Evolutionary conservation across 2,329 filamentous ascomycete genomes (phyloP), one percentile per base, ranked within the genome.

Genomic region (Arthrobotrys pseudoclavata): DNA sequence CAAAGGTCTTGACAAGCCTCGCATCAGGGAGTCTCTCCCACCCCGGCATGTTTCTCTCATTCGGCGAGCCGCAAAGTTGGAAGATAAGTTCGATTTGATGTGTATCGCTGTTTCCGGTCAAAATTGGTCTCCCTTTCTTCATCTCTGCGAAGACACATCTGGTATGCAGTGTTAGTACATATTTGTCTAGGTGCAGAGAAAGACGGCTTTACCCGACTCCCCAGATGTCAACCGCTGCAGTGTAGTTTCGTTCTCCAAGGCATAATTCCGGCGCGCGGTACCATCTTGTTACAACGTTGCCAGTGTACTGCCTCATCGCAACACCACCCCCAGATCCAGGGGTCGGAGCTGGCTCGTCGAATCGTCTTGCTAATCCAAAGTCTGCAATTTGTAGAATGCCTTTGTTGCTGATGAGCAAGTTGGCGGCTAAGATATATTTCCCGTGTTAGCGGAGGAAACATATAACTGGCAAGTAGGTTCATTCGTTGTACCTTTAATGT

Each of bases 131-230:
- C 42, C 93, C 91, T 81, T 93, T 90, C 80, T 97, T 91, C 95
- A 99, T 99, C 83, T 99, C 96, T 63, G 94, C 96, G 84, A 99
- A 97, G 1, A 99, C 94, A 83, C 96, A 99, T n/a, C 92, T 94
- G 40, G 10, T 50, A 9, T 20, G 13, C 1, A 37, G 37, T 34
- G 61, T 53, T 60, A 79, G 78, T 76, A 74, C 57, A 45, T 20
- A 37, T 72, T 45, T 45, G 34, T 71, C 48, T 4, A 26, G 37
- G n/a, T n/a, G 40, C 53, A 5, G 57, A 52, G 61, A 9, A 69
- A 26, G 13, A 24, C 26, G 15, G 64, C 89, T 86, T 60, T 86
- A 94, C 92, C 95, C 96, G 80, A 97, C 95, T 81, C 96, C 96
- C 96, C 96, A 99, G 85, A 99, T 90, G 84, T 99, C 96, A 82